These are phyloP conservation scores for Sporobolomyces phaffii DNA, from an alignment of 768 basidiomycete species.

Conservation along the genomic window DNA sequence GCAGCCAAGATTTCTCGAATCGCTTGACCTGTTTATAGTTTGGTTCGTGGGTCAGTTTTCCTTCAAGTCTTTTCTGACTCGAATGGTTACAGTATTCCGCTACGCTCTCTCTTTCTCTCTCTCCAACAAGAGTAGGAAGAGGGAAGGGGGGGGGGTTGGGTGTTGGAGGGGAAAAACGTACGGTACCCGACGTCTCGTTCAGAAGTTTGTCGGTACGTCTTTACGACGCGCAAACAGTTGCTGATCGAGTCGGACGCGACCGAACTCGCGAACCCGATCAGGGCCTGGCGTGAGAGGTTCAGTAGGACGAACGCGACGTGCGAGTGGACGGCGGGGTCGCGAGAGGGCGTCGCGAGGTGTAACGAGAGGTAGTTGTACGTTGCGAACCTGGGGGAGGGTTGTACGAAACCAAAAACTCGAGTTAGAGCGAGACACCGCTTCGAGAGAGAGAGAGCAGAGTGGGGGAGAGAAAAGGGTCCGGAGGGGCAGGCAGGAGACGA, in stretches of 20 bases:
- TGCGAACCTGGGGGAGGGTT: slow-evolving; percentile 26
- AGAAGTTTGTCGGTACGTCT: slow-evolving; percentile 91
- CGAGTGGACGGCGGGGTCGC: slow-evolving; percentile 50
- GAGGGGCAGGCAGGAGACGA: not conserved
- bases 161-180: slow-evolving; percentile 37
- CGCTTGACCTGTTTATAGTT: slow-evolving; percentile 57
- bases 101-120: not conserved
- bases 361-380: slow-evolving; percentile 36
- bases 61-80: no score
- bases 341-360: slow-evolving; percentile 46
- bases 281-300: slow-evolving; percentile 68
- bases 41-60: no score
- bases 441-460: not conserved
- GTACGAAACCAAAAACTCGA: no score
- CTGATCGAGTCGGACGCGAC: slow-evolving; percentile 76
- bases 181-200: slow-evolving; percentile 70
- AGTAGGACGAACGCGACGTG: slow-evolving; percentile 50
- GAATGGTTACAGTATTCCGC: slow-evolving; percentile 8
- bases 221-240: slow-evolving; percentile 84
- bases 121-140: not conserved
- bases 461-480: not conserved
- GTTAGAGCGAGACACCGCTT: not conserved
- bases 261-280: slow-evolving; percentile 85
- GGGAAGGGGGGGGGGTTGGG: not conserved
- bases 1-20: slow-evolving; percentile 62